Base-by-base conservation (phyloP, 1,139 yeast species). In the Suhomyces coccinellae region DNA sequence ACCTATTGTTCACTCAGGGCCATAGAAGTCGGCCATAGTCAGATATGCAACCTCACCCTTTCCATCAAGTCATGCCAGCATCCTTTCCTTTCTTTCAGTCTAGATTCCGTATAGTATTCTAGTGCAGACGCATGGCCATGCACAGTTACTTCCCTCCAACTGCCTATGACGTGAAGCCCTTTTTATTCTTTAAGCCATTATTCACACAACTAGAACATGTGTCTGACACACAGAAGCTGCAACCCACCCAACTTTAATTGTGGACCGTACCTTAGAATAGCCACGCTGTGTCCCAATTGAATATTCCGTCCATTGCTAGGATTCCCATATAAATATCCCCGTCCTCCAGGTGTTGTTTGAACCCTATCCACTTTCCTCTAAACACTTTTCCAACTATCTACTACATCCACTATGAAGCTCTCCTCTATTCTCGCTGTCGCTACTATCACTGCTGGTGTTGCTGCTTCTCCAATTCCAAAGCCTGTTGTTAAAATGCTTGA, bases 381-480 rank as follows among this genome's bases (percentile, higher is more conserved):
- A 4, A 5, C 29, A 2, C n/a, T 2, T 12, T 11, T 26, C n/a
- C n/a, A 26, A 26, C n/a, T 26, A 26, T 11, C 11, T 26, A 26
- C 29, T 11, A 10, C 29, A 6, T 12, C 35, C 13, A 24, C 29
- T 16, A 46, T 46, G 49, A 43, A 40, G 27, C 34, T 42, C 29
- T 33, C 34, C 30, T 15, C 38, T 24, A 16, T 40, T 9, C 14
- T 32, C 29, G 14, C 43, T 20, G 35, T 28, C 16, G 44, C 40
- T 27, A n/a, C 34, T 15, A 14, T 40, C 13, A 36, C 44, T 27
- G n/a, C 43, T 27, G 36, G 40, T 9, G 42, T 32, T 13, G 10
- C 31, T 13, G 38, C 49, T 17, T 37, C 42, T 8, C 49, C 49
- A n/a, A 30, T 46, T 29, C 49, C 49, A 8, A 33, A 20, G 24